phyloP scores from a whole-genome alignment of 2,329 filamentous ascomycete genomes.

The Paraconiothyrium brasiliense region DNA sequence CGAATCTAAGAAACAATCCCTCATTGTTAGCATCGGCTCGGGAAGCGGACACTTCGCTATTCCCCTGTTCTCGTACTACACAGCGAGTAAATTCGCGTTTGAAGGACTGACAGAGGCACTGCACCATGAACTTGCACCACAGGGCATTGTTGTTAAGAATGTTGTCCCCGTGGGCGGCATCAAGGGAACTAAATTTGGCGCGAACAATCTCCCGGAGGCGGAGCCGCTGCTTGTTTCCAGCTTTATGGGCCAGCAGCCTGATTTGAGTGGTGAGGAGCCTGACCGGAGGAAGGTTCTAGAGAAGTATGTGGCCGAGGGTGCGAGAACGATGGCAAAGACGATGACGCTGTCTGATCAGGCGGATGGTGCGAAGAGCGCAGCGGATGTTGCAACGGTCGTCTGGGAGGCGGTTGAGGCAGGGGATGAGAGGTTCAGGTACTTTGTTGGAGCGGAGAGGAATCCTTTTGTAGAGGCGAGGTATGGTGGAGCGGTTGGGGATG shows the following conservation, averaged over 20 bases:
- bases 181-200: background rate
- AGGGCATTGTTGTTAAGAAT: slow-evolving; percentile 1
- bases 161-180: background rate
- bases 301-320: background rate
- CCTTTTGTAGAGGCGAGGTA: background rate
- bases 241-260: background rate
- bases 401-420: background rate
- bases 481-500: background rate
- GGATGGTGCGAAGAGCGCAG: background rate
- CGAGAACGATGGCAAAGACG: background rate
- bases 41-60: background rate
- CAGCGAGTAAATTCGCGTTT: slow-evolving; percentile 2
- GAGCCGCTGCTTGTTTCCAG: background rate
- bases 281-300: background rate
- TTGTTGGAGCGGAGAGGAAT: background rate
- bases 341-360: slow-evolving; percentile 6
- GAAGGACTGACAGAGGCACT: background rate
- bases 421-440: background rate
- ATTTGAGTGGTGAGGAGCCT: background rate
- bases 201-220: slow-evolving; percentile 3
- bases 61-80: slow-evolving; percentile 6
- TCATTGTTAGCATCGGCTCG: background rate
- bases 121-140: background rate
- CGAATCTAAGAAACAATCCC: background rate
- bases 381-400: background rate